These are phyloP conservation scores for Sanghuangporus sanghuang DNA, from an alignment of 1,284 basidiomycete genomes.

Conservation along the genomic window DNA sequence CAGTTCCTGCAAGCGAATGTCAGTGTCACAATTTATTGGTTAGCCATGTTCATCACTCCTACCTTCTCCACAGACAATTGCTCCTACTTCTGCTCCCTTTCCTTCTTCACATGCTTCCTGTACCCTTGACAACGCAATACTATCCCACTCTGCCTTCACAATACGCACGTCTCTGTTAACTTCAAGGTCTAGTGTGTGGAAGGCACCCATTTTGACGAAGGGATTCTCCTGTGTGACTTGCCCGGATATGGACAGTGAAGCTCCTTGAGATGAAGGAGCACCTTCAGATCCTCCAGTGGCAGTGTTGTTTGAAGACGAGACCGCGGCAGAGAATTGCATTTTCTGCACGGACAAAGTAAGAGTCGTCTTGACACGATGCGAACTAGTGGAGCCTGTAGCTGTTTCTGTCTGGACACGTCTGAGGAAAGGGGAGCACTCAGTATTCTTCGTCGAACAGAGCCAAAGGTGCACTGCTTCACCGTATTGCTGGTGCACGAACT, in stretches of 20 bases:
- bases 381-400: conserved; percentile 90
- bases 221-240: conserved; percentile 87
- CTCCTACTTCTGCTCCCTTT: conserved; percentile 92
- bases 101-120: conserved; percentile 90
- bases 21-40: not conserved
- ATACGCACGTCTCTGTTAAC: conserved; percentile 89
- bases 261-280: conserved; percentile 37
- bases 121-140: conserved; percentile 77
- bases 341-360: conserved; percentile 80
- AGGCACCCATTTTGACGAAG: conserved; percentile 92
- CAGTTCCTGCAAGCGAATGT: conserved; percentile 53
- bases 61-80: conserved; percentile 93
- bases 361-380: conserved; percentile 80
- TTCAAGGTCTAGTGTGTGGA: conserved; percentile 94
- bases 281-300: conserved; percentile 35
- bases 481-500: conserved; percentile 85
- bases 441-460: not conserved
- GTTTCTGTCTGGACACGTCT: conserved; percentile 78
- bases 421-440: conserved; percentile 3
- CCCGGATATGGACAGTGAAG: conserved; percentile 85
- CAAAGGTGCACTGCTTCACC: conserved; percentile 37
- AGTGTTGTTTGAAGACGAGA: conserved; percentile 47
- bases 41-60: not conserved
- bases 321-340: conserved; percentile 27
- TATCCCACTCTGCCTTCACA: conserved; percentile 91